Base-by-base conservation (phyloP, 768 basidiomycete species). In the Leccinum ochraceum region DNA sequence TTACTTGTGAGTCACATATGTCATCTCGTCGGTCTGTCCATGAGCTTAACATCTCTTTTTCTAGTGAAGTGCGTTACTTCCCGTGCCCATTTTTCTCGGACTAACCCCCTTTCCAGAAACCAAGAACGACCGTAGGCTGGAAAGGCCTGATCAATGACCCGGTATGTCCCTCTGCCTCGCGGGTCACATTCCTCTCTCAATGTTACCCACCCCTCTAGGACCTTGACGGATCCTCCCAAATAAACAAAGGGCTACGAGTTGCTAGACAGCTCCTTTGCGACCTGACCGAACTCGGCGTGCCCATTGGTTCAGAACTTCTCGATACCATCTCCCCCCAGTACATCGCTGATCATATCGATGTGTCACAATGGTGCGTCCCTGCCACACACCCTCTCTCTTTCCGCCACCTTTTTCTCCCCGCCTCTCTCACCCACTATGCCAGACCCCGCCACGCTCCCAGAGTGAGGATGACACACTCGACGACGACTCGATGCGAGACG, bases 71-170 rank as follows among this genome's bases (percentile, higher is more conserved):
- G 59, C 56, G 69, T 67, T 14, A 2, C 3, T 1, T 16, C 36
- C 17, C 14, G 16, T n/a, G 16, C n/a, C 53, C 14, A 6, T 3
- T 13, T 46, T n/a, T 20, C n/a, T 59, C 1, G 5, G 39, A 17
- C 64, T 74, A 6, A 74, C 39, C 26, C 16, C 22, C 17, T 54
- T 28, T 54, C 14, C 73, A 96, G 86, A 96, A 98, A 87, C 97
- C 95, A 0, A 84, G 96, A 59, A 98, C 96, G 30, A 98, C 95
- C 2, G 95, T 98, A 51, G 95, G 95, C 67, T 98, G 92, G 92
- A 98, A 99, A 78, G 97, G 96, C 42, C 81, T 92, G 68, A 91
- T 90, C 72, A 94, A 94, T 74, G 96, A 98, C 76, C 95, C 95
- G 2, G 73, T 74, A 59, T 30, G 72, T 58, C 16, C 13, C 26